Conservation (phyloP, 2,329 filamentous ascomycete species). For the Paracorniculantispora psalliotae region DNA sequence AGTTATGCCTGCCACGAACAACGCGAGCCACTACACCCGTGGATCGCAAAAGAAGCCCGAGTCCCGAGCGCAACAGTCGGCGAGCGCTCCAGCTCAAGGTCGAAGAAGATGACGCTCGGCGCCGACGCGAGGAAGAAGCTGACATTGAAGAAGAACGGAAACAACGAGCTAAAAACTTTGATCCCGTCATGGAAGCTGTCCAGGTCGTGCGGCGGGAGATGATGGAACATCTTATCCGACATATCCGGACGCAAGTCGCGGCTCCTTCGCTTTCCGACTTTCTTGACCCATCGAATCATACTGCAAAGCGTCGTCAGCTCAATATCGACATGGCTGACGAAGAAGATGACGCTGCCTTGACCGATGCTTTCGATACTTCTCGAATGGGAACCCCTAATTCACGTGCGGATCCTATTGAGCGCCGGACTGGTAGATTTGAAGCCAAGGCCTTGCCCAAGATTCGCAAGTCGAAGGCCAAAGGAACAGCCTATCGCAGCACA, state of each 20-base stretch:
- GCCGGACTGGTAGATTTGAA: constrained; percentile 51
- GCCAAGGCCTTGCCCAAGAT: constrained; percentile 66
- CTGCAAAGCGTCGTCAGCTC: constrained; percentile 71
- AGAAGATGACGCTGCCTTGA: constrained; percentile 47
- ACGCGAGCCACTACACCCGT: constrained; percentile 21
- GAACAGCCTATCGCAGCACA: constrained; percentile 49
- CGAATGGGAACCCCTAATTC: constrained; percentile 62
- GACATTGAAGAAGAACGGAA: constrained; percentile 89
- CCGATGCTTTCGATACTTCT: constrained; percentile 58
- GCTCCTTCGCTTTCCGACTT: constrained; percentile 75
- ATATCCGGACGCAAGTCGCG: constrained; percentile 83
- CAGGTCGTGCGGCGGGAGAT: constrained; percentile 76
- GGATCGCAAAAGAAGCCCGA: constrained; percentile 30
- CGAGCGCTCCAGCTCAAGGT: constrained; percentile 34
- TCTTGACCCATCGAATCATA: constrained; percentile 76
- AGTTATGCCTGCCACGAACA: constrained; percentile 49
- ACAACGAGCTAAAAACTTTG: constrained; percentile 78
- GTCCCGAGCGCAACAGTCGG: constrained; percentile 27
- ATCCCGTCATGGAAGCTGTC: constrained; percentile 82
- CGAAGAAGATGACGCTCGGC: constrained; percentile 61
- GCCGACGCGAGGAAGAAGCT: constrained; percentile 66
- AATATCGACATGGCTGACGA: constrained; percentile 69
- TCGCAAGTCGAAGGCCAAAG: constrained; percentile 60
- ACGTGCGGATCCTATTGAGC: constrained; percentile 56
- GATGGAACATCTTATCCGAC: constrained; percentile 78